Conservation (phyloP, 148 eudicot species). For the Camellia japonica region DNA sequence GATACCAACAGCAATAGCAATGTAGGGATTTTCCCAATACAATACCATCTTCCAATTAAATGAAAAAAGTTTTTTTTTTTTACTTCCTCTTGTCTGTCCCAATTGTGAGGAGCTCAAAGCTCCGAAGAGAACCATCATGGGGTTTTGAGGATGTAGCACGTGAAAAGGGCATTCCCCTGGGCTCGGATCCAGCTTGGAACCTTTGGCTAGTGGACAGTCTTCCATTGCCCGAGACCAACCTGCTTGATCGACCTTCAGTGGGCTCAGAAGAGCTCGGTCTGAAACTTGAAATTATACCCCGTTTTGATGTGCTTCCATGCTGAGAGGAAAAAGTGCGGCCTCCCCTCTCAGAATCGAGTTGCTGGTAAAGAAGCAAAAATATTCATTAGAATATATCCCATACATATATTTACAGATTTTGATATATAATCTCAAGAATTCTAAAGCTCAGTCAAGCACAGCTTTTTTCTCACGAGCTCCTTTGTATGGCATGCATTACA, state of each 20-base stretch:
- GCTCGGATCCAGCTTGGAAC: conserved; percentile 40
- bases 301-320: conserved; percentile 41
- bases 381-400: background rate
- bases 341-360: conserved; percentile 35
- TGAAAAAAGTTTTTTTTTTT: background rate
- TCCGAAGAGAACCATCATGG: conserved; percentile 37
- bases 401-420: no score
- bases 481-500: no score
- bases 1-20: no score
- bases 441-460: no score
- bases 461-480: no score
- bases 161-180: conserved; percentile 36
- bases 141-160: conserved; percentile 28
- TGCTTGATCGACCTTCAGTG: conserved; percentile 24
- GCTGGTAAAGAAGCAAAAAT: conserved; percentile 3
- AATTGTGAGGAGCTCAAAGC: conserved; percentile 33
- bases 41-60: no score
- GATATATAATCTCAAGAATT: no score
- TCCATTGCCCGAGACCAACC: conserved; percentile 28
- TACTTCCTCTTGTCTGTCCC: conserved; percentile 40
- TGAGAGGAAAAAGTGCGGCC: conserved; percentile 27
- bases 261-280: conserved; percentile 43
- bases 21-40: no score
- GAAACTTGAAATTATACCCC: conserved; percentile 37
- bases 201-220: conserved; percentile 33